Evolutionary conservation across 768 basidiomycete species (phyloP), one percentile per base, ranked within the genome.

Genomic region (Dendrothele bispora): DNA sequence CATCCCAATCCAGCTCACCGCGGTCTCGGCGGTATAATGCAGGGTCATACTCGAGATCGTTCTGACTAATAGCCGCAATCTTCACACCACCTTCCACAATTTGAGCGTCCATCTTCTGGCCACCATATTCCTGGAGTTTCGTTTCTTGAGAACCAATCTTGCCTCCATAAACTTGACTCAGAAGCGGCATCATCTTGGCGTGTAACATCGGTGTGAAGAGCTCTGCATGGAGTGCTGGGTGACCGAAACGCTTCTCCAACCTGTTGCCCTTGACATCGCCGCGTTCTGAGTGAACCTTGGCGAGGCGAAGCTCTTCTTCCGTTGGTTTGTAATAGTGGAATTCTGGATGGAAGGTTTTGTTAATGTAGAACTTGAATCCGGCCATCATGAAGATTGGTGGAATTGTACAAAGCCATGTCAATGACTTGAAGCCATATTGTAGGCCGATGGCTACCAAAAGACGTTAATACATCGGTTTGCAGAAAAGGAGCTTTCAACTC

Each of bases 231-330:
- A 99, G 74, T 14, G 94, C 89, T 1, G 97, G 95, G 63, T 99
- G 97, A 1, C 95, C 90, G 69, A 98, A 99, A 24, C 95, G 86
- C 62, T 85, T 92, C 70, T 86, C 86, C 25, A 98, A 80, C 27
- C 88, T 80, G 60, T 87, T 78, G 46, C 85, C 77, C 29, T 76
- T 75, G 48, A 77, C 71, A 62, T 98, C 95, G 1, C 81, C 78
- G 39, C 83, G 82, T 44, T 86, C 82, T 0, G 91, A 90, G 59
- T 93, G 79, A 3, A 94, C 78, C 56, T 90, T 84, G 39, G 85
- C 83, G 32, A 75, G 61, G 10, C 78, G 78, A 32, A 95, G 72
- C 64, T 98, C 95, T 2, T 80, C 71, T 30, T 88, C 83, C 2
- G 83, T 79, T 3, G 97, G 94, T n/a, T 78, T 82, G 68, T 86